These are phyloP conservation scores for Skeletonema costatum DNA, from an alignment of 108 stramenopile species.

Conservation along the genomic window DNA sequence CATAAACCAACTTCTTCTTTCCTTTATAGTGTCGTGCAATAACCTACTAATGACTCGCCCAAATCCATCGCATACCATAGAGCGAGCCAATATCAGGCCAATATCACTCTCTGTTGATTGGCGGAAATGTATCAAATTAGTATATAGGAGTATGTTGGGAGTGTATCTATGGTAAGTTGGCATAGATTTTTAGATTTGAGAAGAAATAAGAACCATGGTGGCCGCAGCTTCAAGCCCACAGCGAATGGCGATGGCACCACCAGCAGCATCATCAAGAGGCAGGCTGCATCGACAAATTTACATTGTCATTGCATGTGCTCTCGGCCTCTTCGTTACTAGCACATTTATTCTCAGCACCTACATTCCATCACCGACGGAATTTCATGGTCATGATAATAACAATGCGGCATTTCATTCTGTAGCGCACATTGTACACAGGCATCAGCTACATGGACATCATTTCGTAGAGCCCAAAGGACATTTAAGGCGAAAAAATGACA, in stretches of 20 bases:
- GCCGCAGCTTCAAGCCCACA: neutral
- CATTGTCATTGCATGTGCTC: neutral
- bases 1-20: too few species aligned
- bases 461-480: neutral
- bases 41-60: too few species aligned
- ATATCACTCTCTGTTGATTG: too few species aligned
- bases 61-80: too few species aligned
- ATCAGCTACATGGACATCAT: neutral
- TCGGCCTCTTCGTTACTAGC: neutral
- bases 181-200: too few species aligned
- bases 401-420: neutral
- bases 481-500: neutral
- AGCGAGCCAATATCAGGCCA: too few species aligned
- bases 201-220: too few species aligned
- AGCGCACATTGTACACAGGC: neutral
- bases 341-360: neutral
- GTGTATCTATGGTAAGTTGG: too few species aligned
- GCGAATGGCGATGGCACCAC: neutral
- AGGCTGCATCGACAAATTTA: constrained; percentile 1
- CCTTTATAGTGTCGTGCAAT: too few species aligned
- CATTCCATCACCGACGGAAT: neutral
- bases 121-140: too few species aligned
- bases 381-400: neutral
- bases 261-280: neutral
- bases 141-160: too few species aligned